Conservation (phyloP, 768 basidiomycete species). For the Panaeolus papilionaceus region DNA sequence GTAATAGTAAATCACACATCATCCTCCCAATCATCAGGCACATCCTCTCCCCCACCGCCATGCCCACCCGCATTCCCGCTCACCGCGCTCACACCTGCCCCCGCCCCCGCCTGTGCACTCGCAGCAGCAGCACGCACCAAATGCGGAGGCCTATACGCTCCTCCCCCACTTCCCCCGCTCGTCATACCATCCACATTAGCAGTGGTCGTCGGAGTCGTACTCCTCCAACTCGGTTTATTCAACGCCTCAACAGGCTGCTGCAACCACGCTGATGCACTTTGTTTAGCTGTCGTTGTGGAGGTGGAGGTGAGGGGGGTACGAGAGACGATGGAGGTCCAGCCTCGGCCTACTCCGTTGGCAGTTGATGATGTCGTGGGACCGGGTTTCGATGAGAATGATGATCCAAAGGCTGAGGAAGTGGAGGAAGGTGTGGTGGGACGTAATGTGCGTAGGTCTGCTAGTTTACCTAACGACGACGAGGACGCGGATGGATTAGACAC, state of each 20-base stretch:
- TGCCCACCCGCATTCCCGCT: background rate
- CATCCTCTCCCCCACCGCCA: background rate
- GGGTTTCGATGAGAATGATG: background rate
- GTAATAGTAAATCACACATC: background rate
- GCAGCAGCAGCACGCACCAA: background rate
- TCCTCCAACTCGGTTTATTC: background rate
- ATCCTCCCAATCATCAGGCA: slow-evolving; percentile 11
- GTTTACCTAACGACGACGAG: slow-evolving; percentile 57
- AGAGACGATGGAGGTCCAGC: background rate
- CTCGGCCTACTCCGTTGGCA: background rate
- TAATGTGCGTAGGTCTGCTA: slow-evolving; percentile 57
- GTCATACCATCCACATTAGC: background rate
- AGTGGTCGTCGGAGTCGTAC: background rate
- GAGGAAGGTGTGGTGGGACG: background rate
- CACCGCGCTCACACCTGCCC: background rate
- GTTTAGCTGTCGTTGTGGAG: background rate
- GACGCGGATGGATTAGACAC: slow-evolving; percentile 27
- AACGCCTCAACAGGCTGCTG: background rate
- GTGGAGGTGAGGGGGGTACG: background rate
- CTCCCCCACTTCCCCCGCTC: background rate
- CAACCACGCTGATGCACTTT: background rate
- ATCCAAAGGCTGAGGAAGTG: background rate
- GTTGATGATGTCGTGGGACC: background rate
- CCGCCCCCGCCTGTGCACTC: slow-evolving; percentile 17
- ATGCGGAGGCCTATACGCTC: slow-evolving; percentile 2